A percentile compares a stretch with the other conserved stretches of the same genome.
Evolutionary conservation across 2,329 filamentous ascomycete genomes (phyloP).

Genomic region (Cercospora sp.): DNA sequence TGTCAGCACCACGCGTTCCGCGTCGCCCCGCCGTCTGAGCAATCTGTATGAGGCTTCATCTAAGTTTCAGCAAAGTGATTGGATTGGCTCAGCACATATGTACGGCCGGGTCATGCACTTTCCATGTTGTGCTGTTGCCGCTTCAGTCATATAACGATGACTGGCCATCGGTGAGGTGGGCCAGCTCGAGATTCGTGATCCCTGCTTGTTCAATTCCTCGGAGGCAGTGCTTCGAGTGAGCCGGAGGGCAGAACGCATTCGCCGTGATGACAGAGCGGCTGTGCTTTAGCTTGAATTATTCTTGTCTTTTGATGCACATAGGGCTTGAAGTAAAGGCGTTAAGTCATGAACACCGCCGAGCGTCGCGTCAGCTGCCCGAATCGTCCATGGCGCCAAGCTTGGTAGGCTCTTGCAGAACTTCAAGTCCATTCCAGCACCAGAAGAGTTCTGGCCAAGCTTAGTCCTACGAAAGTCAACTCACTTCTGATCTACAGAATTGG

Average conservation of each 20-base stretch:
- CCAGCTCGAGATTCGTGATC: background rate
- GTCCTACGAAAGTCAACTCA: background rate
- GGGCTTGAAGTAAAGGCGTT: background rate
- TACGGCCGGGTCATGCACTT: background rate
- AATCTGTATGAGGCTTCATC: background rate
- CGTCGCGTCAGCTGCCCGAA: background rate
- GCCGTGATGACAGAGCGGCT: background rate
- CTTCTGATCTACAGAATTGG: background rate
- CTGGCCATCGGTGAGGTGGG: background rate
- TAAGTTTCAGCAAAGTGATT: background rate
- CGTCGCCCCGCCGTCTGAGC: background rate
- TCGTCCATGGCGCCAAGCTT: background rate
- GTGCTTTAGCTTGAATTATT: background rate
- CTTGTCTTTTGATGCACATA: background rate
- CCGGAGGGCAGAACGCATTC: background rate
- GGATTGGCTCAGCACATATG: background rate
- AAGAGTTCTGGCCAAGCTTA: background rate
- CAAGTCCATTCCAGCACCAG: background rate
- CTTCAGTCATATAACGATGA: background rate
- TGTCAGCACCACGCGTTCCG: background rate
- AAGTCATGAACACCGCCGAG: background rate
- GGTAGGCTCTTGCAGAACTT: background rate
- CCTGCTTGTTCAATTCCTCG: background rate
- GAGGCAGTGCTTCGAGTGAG: background rate
- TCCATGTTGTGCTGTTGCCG: background rate